Conservation (phyloP, 345 rosid species). For the Murraya paniculata region DNA sequence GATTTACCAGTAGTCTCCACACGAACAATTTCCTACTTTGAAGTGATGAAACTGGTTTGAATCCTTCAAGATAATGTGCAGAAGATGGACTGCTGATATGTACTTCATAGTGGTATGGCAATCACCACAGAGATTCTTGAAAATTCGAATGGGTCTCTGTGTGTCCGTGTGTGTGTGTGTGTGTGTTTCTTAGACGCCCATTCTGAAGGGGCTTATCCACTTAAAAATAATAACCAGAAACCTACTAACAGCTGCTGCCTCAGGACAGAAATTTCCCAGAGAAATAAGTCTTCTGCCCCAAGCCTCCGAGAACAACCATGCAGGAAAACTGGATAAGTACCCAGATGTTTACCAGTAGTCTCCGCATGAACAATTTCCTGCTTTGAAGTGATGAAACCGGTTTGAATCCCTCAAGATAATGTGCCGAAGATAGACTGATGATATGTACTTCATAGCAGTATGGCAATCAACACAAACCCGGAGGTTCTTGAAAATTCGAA, state of each 20-base stretch:
- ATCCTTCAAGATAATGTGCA: constrained; percentile 75
- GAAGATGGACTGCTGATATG: constrained; percentile 52
- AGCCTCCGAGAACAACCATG: not conserved
- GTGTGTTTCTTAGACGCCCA: no score
- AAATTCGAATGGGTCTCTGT: constrained; percentile 53
- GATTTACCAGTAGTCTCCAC: constrained; percentile 85
- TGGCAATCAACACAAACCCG: constrained; percentile 95
- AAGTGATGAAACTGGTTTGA: constrained; percentile 94
- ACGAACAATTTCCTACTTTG: constrained; percentile 75
- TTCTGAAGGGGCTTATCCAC: no score
- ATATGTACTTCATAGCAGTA: constrained; percentile 72
- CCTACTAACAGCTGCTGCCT: no score
- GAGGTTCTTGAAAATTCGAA: constrained; percentile 85
- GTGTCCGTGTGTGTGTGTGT: no score
- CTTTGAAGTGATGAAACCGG: constrained; percentile 83
- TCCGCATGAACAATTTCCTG: constrained; percentile 85
- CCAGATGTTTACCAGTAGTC: constrained; percentile 70
- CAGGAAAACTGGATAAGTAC: constrained; percentile 20
- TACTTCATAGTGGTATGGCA: constrained; percentile 81
- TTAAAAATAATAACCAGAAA: no score
- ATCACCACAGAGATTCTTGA: constrained; percentile 95
- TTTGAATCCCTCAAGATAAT: constrained; percentile 84
- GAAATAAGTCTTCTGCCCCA: not conserved
- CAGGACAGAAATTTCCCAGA: no score
- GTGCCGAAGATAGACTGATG: constrained; percentile 53